Percentiles rank a stretch among this genome's conserved stretches.
Conservation (phyloP, 768 basidiomycete genomes). For the Pleurotus cornucopiae region DNA sequence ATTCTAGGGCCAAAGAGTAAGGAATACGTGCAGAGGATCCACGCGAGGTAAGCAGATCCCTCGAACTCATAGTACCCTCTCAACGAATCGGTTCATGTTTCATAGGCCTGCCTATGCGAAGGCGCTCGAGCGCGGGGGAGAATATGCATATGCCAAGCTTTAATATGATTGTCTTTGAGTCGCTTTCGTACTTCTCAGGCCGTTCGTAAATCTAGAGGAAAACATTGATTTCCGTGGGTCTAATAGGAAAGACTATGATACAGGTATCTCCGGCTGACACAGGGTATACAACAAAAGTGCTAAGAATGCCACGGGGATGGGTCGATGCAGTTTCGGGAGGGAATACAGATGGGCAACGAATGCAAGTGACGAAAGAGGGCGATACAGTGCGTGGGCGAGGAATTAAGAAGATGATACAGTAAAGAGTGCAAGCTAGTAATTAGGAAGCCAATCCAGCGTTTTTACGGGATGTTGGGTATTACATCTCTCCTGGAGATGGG, state of each 20-base stretch:
- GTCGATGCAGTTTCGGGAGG: background rate
- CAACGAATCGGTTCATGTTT: background rate
- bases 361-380: background rate
- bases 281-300: background rate
- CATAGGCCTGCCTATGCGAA: conserved; percentile 8
- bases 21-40: conserved; percentile 11
- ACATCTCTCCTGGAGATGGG: conserved; percentile 20
- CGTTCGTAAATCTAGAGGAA: too few relatives aligned
- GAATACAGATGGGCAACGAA: background rate
- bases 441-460: background rate
- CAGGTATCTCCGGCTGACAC: conserved; percentile 3
- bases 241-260: conserved; percentile 7
- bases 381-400: background rate
- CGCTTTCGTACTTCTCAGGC: too few relatives aligned
- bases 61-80: background rate
- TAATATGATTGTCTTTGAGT: background rate
- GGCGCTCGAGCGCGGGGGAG: conserved; percentile 28
- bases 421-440: background rate
- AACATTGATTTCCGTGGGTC: background rate
- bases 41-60: conserved; percentile 5
- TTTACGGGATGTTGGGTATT: background rate
- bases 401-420: background rate
- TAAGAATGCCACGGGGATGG: background rate
- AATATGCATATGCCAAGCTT: conserved; percentile 22
- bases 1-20: conserved; percentile 8